Base-by-base conservation (phyloP, 371 early-diverging fungal genomes). In the Coemansia sp. region DNA sequence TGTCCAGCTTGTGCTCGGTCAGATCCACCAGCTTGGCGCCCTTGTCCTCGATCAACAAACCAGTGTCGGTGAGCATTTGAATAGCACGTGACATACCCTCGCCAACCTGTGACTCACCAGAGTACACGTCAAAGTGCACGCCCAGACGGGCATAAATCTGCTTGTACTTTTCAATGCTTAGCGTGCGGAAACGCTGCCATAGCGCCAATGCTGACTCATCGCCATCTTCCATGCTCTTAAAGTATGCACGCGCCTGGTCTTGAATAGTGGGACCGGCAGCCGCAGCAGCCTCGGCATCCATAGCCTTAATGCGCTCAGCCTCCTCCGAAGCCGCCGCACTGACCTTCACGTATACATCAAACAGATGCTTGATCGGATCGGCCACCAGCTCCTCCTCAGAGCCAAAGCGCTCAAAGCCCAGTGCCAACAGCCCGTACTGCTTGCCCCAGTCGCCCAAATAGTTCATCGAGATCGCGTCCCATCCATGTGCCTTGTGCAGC, bases 381-480 rank as follows among this genome's bases (percentile, higher is more conserved):
- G 84, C 84, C 56, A 84, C 66, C 18, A 99, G 83, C 80, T 88
- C 75, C 56, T 87, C 86, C 71, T 94, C 92, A 67, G 85, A 83
- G 21, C 98, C 98, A 75, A 90, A 93, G 68, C 89, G 88, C 57
- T 89, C 83, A 79, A 86, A 99, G 18, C 99, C 99, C 42, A 99
- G 87, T 12, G 98, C 97, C 69, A 99, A 84, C 59, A 99, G 83
- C 33, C 95, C 99, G 83, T 97, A 99, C 82, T 99, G 99, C 79
- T 99, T 99, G 56, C 99, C 99, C 99, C 99, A 99, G 83, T 99
- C 99, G 42, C 99, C 99, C 30, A 99, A 86, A 83, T 99, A 99
- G 85, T 99, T 99, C 79, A 99, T 93, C 20, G 93, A 86, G 48
- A 92, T 82, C 2, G 91, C 89, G 14, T 90, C 86, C 82, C 93